Evolutionary conservation across 208 protist genomes (phyloP).

Genomic region (Trypanosoma grayi): DNA sequence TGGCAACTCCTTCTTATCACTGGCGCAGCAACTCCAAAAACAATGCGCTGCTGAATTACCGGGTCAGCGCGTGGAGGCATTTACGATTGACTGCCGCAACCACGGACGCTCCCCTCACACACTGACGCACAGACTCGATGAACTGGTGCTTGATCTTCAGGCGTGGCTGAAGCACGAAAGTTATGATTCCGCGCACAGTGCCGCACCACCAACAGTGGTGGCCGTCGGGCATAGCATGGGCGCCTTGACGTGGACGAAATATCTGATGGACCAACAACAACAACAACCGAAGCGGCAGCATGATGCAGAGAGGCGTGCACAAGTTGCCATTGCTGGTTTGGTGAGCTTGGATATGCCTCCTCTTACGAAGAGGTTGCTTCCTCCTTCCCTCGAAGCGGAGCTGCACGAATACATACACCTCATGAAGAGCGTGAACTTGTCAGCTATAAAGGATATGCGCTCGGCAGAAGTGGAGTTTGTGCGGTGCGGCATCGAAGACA

Average conservation of each 20-base stretch:
- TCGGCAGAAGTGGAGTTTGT: constrained; percentile 54
- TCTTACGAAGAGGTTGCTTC: constrained; percentile 29
- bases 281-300: too few species aligned
- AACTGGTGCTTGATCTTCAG: constrained; percentile 37
- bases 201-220: constrained; percentile 21
- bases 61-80: constrained; percentile 1
- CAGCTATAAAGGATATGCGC: constrained; percentile 33
- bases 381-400: constrained; percentile 23
- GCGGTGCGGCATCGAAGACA: constrained; percentile 41
- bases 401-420: constrained; percentile 31
- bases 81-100: constrained; percentile 29
- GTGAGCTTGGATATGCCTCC: constrained; percentile 64
- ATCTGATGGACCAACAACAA: constrained; percentile 43
- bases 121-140: constrained; percentile 30
- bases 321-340: constrained; percentile 20
- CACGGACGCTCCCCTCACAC: constrained; percentile 58
- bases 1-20: constrained; percentile 42
- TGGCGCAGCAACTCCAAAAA: constrained; percentile 30
- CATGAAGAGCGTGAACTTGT: constrained; percentile 45
- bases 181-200: not conserved
- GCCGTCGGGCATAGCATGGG: constrained; percentile 74
- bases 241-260: constrained; percentile 42
- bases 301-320: not conserved
- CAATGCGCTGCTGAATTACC: constrained; percentile 15
- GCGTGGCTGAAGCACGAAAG: constrained; percentile 21